phyloP scores from a whole-genome alignment of 2,329 filamentous ascomycete genomes.

The Pseudodiploospora longispora region DNA sequence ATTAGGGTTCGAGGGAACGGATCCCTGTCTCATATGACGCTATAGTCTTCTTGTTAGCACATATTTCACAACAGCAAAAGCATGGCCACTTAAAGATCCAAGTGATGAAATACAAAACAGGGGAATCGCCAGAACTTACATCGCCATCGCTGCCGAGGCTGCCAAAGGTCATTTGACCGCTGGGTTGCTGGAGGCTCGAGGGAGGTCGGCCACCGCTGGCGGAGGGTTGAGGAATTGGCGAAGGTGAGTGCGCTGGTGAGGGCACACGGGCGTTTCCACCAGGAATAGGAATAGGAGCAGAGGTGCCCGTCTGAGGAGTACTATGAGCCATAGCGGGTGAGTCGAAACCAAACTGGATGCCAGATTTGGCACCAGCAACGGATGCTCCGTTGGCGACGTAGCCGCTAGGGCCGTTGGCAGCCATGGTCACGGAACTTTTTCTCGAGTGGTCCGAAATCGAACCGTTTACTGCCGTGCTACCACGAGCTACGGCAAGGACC shows the following conservation, averaged over 20 bases:
- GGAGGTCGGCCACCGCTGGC: slow-evolving; percentile 81
- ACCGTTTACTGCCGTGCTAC: slow-evolving; percentile 61
- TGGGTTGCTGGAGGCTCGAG: slow-evolving; percentile 61
- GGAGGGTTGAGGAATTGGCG: slow-evolving; percentile 83
- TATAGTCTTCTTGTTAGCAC: slow-evolving; percentile 20
- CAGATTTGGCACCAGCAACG: slow-evolving; percentile 48
- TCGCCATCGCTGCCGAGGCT: slow-evolving; percentile 74
- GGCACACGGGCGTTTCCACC: slow-evolving; percentile 60
- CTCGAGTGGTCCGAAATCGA: slow-evolving; percentile 63
- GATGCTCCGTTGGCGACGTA: slow-evolving; percentile 69
- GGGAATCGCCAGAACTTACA: slow-evolving; percentile 46
- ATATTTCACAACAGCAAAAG: slow-evolving; percentile 8
- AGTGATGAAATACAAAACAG: slow-evolving; percentile 7
- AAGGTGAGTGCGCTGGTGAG: slow-evolving; percentile 82
- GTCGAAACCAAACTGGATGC: slow-evolving; percentile 78
- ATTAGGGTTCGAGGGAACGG: slow-evolving; percentile 53
- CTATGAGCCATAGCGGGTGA: slow-evolving; percentile 61
- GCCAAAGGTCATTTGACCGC: slow-evolving; percentile 68
- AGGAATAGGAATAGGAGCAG: slow-evolving; percentile 56
- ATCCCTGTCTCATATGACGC: slow-evolving; percentile 62
- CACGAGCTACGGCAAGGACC: slow-evolving; percentile 58
- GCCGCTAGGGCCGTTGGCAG: slow-evolving; percentile 67
- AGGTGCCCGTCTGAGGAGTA: slow-evolving; percentile 49
- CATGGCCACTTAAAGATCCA: not conserved
- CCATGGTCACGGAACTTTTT: slow-evolving; percentile 89